Percentiles rank a stretch among this genome's conserved stretches.
phyloP scores from a whole-genome alignment of 2,329 filamentous ascomycete species.

The Delphinella strobiligena region DNA sequence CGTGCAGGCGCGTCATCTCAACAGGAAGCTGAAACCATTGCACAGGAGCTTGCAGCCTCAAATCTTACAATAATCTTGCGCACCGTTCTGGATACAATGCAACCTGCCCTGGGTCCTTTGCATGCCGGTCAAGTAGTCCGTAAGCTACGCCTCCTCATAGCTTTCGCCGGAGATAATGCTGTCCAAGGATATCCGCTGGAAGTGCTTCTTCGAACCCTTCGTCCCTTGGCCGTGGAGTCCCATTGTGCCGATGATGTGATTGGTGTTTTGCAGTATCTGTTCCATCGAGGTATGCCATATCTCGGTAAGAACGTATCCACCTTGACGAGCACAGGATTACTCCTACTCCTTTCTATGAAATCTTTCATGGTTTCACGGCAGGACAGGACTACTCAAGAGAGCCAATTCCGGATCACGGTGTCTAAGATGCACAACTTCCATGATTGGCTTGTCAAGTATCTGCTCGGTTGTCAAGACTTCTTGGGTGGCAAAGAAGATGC shows the following conservation, averaged over 20 bases:
- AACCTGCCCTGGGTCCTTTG: slow-evolving; percentile 71
- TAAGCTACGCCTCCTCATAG: slow-evolving; percentile 72
- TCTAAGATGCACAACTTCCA: slow-evolving; percentile 66
- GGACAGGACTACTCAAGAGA: slow-evolving; percentile 73
- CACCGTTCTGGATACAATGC: slow-evolving; percentile 66
- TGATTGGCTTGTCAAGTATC: slow-evolving; percentile 61
- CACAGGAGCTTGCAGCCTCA: slow-evolving; percentile 15
- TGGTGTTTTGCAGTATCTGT: slow-evolving; percentile 73
- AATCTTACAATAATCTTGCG: slow-evolving; percentile 39
- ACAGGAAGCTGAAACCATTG: slow-evolving; percentile 56
- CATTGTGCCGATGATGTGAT: slow-evolving; percentile 87
- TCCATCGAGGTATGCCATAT: slow-evolving; percentile 54
- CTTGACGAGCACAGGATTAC: slow-evolving; percentile 66
- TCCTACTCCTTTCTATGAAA: slow-evolving; percentile 65
- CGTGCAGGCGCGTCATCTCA: slow-evolving; percentile 58
- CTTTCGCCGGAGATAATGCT: slow-evolving; percentile 62
- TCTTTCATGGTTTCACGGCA: slow-evolving; percentile 64
- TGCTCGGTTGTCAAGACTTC: slow-evolving; percentile 41
- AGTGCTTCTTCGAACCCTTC: slow-evolving; percentile 73
- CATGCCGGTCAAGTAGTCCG: slow-evolving; percentile 79
- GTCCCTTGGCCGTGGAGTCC: slow-evolving; percentile 65
- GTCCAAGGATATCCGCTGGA: slow-evolving; percentile 71
- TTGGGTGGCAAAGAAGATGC: slow-evolving; percentile 17
- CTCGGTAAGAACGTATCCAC: slow-evolving; percentile 59
- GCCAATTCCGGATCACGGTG: slow-evolving; percentile 66